Percentiles rank a stretch among this genome's conserved stretches.
These are phyloP conservation scores for Craspedostauros australis DNA, from an alignment of 108 stramenopile species.

Conservation along the genomic window DNA sequence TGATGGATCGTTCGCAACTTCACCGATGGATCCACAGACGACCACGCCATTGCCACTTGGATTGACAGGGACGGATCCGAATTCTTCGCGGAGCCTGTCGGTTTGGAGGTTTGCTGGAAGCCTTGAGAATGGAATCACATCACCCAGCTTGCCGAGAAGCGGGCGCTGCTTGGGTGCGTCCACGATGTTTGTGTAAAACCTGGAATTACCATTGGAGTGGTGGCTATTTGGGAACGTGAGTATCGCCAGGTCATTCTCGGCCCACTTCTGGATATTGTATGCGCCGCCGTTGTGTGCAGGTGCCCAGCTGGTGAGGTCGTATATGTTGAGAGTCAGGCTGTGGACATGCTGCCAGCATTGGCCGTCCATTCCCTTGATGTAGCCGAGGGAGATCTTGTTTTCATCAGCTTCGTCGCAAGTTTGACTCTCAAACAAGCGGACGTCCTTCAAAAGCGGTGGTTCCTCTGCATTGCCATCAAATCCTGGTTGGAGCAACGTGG, in stretches of 20 bases:
- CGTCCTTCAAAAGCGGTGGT: neutral
- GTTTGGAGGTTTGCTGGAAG: neutral
- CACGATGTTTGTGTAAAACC: too few relatives aligned
- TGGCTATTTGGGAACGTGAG: slow-evolving; percentile 8
- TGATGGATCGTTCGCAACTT: slow-evolving; percentile 51
- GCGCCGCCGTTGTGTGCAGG: slow-evolving; percentile 17
- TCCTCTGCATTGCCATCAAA: too few relatives aligned
- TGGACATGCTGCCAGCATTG: slow-evolving; percentile 41
- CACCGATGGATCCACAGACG: slow-evolving; percentile 44
- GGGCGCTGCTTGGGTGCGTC: too few relatives aligned
- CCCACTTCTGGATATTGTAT: slow-evolving; percentile 4
- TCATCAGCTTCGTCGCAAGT: neutral
- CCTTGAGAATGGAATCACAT: slow-evolving; percentile 7
- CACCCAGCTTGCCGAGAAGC: slow-evolving; percentile 2
- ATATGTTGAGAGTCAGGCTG: slow-evolving; percentile 40
- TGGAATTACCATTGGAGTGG: neutral
- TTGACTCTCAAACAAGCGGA: neutral
- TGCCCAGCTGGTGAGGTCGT: slow-evolving; percentile 49
- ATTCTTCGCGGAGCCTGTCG: slow-evolving; percentile 17
- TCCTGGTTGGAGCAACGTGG: too few relatives aligned
- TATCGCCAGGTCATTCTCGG: neutral
- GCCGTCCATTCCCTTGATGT: neutral
- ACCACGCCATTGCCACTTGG: slow-evolving; percentile 9
- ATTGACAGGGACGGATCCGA: slow-evolving; percentile 2
- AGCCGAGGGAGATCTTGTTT: slow-evolving; percentile 4